Conservation (phyloP, 2,329 filamentous ascomycete genomes). For the Colletotrichum aenigma region DNA sequence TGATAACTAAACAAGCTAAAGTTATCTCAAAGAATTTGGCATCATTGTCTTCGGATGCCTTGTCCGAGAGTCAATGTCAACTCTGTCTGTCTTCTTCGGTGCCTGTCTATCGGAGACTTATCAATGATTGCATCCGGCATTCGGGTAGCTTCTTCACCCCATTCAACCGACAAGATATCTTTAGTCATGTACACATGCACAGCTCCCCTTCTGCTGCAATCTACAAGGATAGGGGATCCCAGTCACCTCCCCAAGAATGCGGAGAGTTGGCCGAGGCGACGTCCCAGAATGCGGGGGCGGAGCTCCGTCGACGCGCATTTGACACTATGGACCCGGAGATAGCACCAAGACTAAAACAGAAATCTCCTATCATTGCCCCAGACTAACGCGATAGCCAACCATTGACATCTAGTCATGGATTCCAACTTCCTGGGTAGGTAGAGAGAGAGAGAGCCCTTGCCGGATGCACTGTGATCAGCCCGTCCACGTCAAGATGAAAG, state of each 20-base stretch:
- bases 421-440: background rate
- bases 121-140: background rate
- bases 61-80: background rate
- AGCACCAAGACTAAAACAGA: background rate
- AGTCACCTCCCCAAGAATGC: background rate
- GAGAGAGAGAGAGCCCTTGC: background rate
- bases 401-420: background rate
- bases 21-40: no score
- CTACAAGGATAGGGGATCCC: background rate
- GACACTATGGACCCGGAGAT: background rate
- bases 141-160: background rate
- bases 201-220: background rate
- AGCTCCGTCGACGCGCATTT: constrained; percentile 3
- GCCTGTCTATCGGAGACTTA: background rate
- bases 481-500: background rate
- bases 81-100: background rate
- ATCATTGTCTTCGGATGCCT: background rate
- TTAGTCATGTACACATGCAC: background rate
- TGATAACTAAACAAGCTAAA: no score
- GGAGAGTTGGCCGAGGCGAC: background rate
- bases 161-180: background rate
- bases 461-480: background rate
- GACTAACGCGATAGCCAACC: background rate
- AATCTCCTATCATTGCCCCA: background rate
- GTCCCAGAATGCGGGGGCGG: constrained; percentile 9